Percentiles rank a stretch among this genome's conserved stretches.
Conservation (phyloP, 257 asterid genomes). For the Ajuga chamaepitys region DNA sequence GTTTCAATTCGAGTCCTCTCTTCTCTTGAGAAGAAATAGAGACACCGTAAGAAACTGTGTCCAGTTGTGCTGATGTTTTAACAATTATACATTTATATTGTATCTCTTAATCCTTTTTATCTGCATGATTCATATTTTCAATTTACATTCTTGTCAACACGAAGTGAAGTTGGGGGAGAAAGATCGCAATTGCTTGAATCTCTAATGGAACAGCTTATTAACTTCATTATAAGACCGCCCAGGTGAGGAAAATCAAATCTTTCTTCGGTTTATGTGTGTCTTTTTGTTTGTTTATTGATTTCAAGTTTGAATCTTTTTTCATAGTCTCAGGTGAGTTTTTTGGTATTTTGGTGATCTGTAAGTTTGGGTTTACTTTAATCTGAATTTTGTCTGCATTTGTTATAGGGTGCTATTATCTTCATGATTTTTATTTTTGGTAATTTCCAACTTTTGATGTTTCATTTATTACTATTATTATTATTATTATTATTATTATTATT, state of each 20-base stretch:
- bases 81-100: slow-evolving; percentile 6
- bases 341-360: slow-evolving; percentile 11
- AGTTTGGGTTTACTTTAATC: slow-evolving; percentile 6
- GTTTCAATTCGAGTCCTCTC: slow-evolving; percentile 19
- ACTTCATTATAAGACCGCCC: slow-evolving; percentile 96
- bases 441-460: background rate
- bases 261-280: background rate
- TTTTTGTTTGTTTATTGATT: background rate
- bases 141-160: background rate
- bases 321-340: slow-evolving; percentile 18
- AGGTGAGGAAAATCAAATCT: slow-evolving; percentile 38
- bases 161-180: slow-evolving; percentile 15
- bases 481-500: too few species aligned
- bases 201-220: slow-evolving; percentile 89
- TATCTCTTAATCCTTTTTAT: background rate
- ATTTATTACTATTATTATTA: background rate
- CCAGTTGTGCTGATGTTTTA: slow-evolving; percentile 8
- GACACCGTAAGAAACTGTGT: slow-evolving; percentile 12
- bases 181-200: slow-evolving; percentile 48
- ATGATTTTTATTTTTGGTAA: background rate
- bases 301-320: slow-evolving; percentile 30
- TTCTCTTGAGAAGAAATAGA: background rate
- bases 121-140: slow-evolving; percentile 10
- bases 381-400: slow-evolving; percentile 13
- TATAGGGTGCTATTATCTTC: background rate